phyloP scores from a whole-genome alignment of 2,329 filamentous ascomycete species.

The Diaporthe aspalathi region DNA sequence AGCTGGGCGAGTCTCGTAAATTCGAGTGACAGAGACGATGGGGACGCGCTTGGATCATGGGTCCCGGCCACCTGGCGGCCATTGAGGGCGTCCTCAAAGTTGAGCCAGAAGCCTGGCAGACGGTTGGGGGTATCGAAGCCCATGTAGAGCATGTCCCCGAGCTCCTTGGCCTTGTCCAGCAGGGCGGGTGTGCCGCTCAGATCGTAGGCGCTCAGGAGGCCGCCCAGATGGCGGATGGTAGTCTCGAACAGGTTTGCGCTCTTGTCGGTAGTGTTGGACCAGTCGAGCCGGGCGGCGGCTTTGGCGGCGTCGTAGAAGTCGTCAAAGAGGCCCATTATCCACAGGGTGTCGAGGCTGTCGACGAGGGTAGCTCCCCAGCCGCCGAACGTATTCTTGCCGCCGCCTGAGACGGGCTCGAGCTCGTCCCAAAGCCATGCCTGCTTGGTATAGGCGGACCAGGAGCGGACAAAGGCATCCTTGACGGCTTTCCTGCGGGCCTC shows the following conservation, averaged over 20 bases:
- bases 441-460: conserved; percentile 85
- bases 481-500: conserved; percentile 36
- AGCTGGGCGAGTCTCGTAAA: conserved; percentile 78
- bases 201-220: conserved; percentile 87
- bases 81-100: conserved; percentile 55
- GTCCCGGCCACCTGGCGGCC: conserved; percentile 50
- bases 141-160: conserved; percentile 80
- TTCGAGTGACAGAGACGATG: conserved; percentile 74
- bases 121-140: conserved; percentile 61
- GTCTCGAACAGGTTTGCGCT: conserved; percentile 86
- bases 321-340: conserved; percentile 83
- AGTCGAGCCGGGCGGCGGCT: conserved; percentile 76
- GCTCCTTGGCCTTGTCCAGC: conserved; percentile 80
- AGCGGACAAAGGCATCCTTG: conserved; percentile 55
- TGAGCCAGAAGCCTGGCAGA: conserved; percentile 67
- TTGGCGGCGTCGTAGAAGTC: conserved; percentile 82
- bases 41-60: conserved; percentile 51
- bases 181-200: conserved; percentile 78
- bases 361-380: conserved; percentile 93
- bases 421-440: conserved; percentile 90
- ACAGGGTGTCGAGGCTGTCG: conserved; percentile 84
- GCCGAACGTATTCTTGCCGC: conserved; percentile 85
- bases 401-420: conserved; percentile 76
- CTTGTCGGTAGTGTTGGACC: conserved; percentile 78
- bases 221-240: conserved; percentile 90